Conservation (phyloP, 2,329 filamentous ascomycete genomes). For the Dothistroma septosporum region DNA sequence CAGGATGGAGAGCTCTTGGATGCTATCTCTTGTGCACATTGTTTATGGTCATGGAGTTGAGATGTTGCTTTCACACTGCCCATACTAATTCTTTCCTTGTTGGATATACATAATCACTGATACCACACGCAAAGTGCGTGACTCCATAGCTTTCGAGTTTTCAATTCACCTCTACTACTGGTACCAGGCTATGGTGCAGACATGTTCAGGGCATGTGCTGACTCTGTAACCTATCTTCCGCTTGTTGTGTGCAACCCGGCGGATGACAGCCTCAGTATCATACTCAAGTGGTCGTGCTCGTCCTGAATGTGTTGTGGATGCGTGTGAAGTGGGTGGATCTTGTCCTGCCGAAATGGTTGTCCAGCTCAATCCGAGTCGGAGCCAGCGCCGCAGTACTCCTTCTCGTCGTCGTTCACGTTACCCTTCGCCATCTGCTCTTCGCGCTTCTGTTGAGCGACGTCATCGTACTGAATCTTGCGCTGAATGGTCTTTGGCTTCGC, state of each 20-base stretch:
- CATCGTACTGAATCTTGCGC: background rate
- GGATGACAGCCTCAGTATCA: background rate
- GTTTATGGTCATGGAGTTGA: background rate
- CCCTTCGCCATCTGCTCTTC: background rate
- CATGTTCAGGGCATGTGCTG: background rate
- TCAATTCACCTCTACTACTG: background rate
- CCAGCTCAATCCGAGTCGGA: constrained; percentile 2
- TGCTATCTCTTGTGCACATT: background rate
- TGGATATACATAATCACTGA: background rate
- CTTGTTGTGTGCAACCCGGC: background rate
- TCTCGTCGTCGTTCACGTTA: background rate
- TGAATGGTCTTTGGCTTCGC: constrained; percentile 1
- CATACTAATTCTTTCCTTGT: background rate
- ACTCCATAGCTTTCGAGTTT: background rate
- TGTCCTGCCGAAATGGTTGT: background rate
- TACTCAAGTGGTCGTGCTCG: background rate
- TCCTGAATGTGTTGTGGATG: background rate
- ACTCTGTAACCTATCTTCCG: background rate
- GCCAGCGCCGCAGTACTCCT: background rate
- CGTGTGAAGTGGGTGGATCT: background rate
- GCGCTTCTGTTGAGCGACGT: background rate
- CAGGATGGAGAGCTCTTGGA: background rate
- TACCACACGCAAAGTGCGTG: background rate
- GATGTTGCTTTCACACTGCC: background rate
- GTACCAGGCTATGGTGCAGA: background rate